Base-by-base conservation (phyloP, 1,139 yeast species). In the Debaryomycetaceae sp. region DNA sequence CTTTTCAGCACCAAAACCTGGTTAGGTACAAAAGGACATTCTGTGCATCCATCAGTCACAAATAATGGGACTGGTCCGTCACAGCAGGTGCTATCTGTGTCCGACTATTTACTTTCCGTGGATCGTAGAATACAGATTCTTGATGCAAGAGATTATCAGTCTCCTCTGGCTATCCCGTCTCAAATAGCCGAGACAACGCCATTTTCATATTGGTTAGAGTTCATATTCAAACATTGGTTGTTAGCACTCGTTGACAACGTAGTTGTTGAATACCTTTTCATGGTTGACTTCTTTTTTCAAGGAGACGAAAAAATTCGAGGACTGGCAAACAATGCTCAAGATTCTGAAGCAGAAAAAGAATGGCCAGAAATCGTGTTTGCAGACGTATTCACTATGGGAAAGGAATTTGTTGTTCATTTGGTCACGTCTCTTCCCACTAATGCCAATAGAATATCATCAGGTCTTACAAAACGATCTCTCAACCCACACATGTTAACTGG, bases 121-220 rank as follows among this genome's bases (percentile, higher is more conserved):
- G 74, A 83, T 17, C 76, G 75, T 45, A 63, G 95, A 41, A 61
- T 74, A 15, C 73, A 75, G 16, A 67, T 83, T 2, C 59, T 84
- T 17, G 51, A 51, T 5, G 50, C 49, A 8, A 43, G 40, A 4
- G 41, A 43, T 5, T 51, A 44, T 7, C 41, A 43, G 4, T 41
- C 55, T 4, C 76, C 74, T 17, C 73, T 84, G 1, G 89, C 87
- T 0, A 81, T 89, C 63, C 81, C 88, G 5, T 87, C 94, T 0
- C 94, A 86, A 55, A 85, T 87, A 30, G 96, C 96, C 0, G 96
- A 88, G 59, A 77, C 83, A 8, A 81, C 82, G 31, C 82, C 82
- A 3, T 70, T 77, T 48, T 67, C 76, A 7, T 82, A 82, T 52
- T 79, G 84, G 78, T 66, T 85, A 42, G 96, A 89, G 53, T 78